These are phyloP conservation scores for Panicum miliaceum DNA, from an alignment of 176 grass and related monocot genomes.

Conservation along the genomic window DNA sequence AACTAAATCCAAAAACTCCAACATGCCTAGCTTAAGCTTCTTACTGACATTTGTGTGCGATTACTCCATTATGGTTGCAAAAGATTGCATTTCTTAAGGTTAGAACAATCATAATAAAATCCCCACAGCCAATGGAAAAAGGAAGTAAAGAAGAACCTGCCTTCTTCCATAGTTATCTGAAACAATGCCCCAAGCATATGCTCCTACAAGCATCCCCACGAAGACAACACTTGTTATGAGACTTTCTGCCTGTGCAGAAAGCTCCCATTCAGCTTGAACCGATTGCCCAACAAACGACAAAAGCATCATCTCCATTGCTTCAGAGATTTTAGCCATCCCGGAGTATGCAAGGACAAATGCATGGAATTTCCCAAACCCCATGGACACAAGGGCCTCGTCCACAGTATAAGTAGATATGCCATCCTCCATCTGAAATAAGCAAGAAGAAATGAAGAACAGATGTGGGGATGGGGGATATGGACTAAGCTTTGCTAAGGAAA, in stretches of 20 bases:
- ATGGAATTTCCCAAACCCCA: constrained; percentile 96
- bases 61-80: not conserved
- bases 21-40: not conserved
- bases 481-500: not conserved
- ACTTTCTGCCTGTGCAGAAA: constrained; percentile 82
- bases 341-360: constrained; percentile 86
- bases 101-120: constrained; percentile 1
- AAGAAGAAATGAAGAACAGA: constrained; percentile 6
- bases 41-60: not conserved
- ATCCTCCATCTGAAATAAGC: constrained; percentile 76
- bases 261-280: constrained; percentile 83
- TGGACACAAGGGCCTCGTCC: constrained; percentile 78
- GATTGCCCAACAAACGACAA: constrained; percentile 91
- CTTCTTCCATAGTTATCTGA: constrained; percentile 94
- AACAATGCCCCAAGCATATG: constrained; percentile 93
- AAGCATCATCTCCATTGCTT: constrained; percentile 99
- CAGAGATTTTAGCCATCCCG: constrained; percentile 93
- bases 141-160: constrained; percentile 43
- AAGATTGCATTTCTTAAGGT: not conserved
- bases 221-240: constrained; percentile 97
- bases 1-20: not conserved
- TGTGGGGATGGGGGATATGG: not conserved
- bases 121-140: not conserved
- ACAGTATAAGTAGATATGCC: constrained; percentile 71
- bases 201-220: constrained; percentile 88